Percentiles rank a stretch among this genome's conserved stretches.
phyloP scores from a whole-genome alignment of 345 rosid species.

The Brassica nigra region DNA sequence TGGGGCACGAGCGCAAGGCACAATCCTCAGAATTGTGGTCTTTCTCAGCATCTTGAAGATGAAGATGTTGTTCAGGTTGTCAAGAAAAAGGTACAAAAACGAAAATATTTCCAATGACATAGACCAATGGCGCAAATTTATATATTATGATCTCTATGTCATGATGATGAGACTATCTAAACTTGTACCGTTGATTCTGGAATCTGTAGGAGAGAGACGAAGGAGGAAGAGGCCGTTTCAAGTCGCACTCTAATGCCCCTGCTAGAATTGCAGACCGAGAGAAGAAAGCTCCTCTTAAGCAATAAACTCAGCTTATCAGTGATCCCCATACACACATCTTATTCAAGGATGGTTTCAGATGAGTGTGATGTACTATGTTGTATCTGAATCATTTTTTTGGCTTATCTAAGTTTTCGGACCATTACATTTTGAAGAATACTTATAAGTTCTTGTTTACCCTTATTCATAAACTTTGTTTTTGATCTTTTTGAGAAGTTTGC shows the following conservation, averaged over 20 bases:
- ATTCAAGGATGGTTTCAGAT: background rate
- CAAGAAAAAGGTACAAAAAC: background rate
- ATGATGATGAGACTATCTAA: background rate
- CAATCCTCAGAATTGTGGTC: background rate
- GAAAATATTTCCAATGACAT: background rate
- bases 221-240: background rate
- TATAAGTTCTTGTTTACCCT: background rate
- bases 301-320: background rate
- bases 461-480: background rate
- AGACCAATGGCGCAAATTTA: background rate
- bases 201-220: background rate
- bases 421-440: background rate
- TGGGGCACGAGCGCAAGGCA: background rate
- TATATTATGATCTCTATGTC: background rate
- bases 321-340: background rate
- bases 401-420: conserved; percentile 1
- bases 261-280: background rate
- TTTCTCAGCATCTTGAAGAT: background rate
- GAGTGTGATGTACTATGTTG: conserved; percentile 25
- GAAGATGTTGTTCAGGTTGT: background rate
- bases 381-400: conserved; percentile 33
- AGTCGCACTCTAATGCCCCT: background rate
- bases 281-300: background rate
- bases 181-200: background rate
- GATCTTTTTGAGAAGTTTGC: background rate